Evolutionary conservation across 257 asterid species (phyloP), one percentile per base, ranked within the genome.

Genomic region (Solanum tacnaense): DNA sequence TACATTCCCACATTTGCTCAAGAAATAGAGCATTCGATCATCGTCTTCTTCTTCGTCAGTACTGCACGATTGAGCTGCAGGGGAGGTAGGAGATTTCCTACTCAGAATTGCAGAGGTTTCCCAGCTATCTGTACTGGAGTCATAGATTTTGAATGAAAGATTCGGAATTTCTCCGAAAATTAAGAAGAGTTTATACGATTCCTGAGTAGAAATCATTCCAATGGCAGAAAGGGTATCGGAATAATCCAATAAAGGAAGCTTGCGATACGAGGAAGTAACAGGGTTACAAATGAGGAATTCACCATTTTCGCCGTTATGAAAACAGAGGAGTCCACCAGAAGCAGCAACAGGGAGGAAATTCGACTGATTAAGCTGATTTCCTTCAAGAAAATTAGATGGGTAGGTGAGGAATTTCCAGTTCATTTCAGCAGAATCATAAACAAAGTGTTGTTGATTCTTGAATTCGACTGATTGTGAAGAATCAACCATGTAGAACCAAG

Each of bases 401-500:
- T 1, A 60, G 35, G 39, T 84, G 84, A 96, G 91, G 31, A 86
- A 89, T 90, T 92, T 96, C 98, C 98, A 97, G 38, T 86, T 92
- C 16, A 62, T 84, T n/a, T 92, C 96, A 2, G 94, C 36, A 1
- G 98, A 89, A 85, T 97, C 99, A 89, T 92, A 95, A 82, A 96
- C 79, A 46, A 92, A 23, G 7, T 89, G 89, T 20, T 44, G 92
- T 12, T 62, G 79, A 36, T 58, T 35, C 41, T 25, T 79, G 15
- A 36, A 75, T 6, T 83, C 4, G 73, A 95, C 35, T 1, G 93
- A 65, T 3, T 79, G 88, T 49, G 85, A 81, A 16, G 96, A 90
- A 84, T 91, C 95, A 27, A 94, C 97, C 99, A 96, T 97, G 88
- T 93, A 92, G 70, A 92, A 93, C 94, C 97, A 97, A 6, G 98